phyloP scores from a whole-genome alignment of 2,329 filamentous ascomycete genomes.

The Penicillium sp. region DNA sequence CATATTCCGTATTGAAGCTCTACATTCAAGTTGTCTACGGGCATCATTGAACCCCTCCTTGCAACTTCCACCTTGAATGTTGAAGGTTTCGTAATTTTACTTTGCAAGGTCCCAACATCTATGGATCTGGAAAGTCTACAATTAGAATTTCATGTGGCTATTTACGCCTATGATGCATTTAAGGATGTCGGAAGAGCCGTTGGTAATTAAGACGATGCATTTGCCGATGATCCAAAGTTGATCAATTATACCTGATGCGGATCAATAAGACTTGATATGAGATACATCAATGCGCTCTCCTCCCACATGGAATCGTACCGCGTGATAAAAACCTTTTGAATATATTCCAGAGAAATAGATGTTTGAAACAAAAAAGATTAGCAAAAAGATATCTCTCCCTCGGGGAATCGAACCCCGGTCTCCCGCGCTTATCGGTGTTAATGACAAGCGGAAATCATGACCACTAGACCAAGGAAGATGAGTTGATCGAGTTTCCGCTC shows the following conservation, averaged over 20 bases:
- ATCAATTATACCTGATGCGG: background rate
- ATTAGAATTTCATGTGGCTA: too few relatives aligned
- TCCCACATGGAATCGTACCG: background rate
- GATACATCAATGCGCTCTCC: background rate
- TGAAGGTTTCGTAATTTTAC: too few relatives aligned
- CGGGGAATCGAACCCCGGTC: slow-evolving; percentile 41
- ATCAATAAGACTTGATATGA: background rate
- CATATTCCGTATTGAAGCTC: slow-evolving; percentile 6
- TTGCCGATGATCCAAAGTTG: background rate
- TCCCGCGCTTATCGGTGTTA: slow-evolving; percentile 34
- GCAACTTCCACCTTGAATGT: background rate
- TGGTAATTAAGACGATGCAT: too few relatives aligned
- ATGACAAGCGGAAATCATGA: slow-evolving; percentile 44
- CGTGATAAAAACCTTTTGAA: background rate
- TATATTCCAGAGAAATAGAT: background rate
- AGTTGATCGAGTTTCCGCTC: slow-evolving; percentile 23
- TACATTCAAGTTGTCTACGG: background rate
- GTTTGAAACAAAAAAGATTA: background rate
- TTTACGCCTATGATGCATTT: too few relatives aligned
- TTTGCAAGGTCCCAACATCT: background rate
- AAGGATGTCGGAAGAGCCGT: too few relatives aligned
- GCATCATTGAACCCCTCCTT: background rate
- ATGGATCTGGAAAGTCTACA: too few relatives aligned
- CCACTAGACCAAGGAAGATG: slow-evolving; percentile 40
- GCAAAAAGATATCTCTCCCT: slow-evolving; percentile 35